phyloP scores from a whole-genome alignment of 2,329 filamentous ascomycete species.

The Huntiella savannae region DNA sequence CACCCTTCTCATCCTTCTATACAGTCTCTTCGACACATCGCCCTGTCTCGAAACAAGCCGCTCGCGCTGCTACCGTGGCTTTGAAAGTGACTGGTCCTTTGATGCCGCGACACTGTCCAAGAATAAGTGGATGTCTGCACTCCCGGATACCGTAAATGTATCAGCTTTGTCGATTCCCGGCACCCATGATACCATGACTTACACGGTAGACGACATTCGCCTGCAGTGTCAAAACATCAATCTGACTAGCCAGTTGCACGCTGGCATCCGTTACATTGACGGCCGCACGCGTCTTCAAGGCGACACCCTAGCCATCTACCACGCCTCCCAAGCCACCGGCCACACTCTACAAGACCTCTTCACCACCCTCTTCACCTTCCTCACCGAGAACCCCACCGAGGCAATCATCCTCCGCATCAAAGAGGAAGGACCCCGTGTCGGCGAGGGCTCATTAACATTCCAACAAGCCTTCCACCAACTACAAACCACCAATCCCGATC shows the following conservation, averaged over 20 bases:
- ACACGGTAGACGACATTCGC: constrained; percentile 18
- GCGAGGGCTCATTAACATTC: constrained; percentile 22
- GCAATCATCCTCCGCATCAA: constrained; percentile 32
- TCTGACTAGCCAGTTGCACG: constrained; percentile 24
- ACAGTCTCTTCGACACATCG: constrained; percentile 14
- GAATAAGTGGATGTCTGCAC: constrained; percentile 24
- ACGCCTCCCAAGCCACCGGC: constrained; percentile 26
- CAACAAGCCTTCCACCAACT: constrained; percentile 27
- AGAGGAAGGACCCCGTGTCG: constrained; percentile 22
- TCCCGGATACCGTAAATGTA: constrained; percentile 24
- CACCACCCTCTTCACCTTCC: constrained; percentile 25
- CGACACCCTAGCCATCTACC: constrained; percentile 27
- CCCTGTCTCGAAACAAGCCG: constrained; percentile 14
- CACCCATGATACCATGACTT: constrained; percentile 35
- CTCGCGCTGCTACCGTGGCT: constrained; percentile 18
- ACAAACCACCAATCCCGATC: constrained; percentile 18
- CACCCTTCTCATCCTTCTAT: constrained; percentile 14
- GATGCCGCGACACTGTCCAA: constrained; percentile 17
- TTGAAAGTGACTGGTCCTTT: constrained; percentile 23
- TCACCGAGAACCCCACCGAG: constrained; percentile 26
- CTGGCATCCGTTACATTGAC: constrained; percentile 31
- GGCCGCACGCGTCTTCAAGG: constrained; percentile 26
- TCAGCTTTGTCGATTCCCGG: constrained; percentile 30
- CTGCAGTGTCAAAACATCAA: constrained; percentile 30
- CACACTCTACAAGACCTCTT: constrained; percentile 26